Conservation (phyloP, 2,329 filamentous ascomycete species). For the Epichloe amarillans region DNA sequence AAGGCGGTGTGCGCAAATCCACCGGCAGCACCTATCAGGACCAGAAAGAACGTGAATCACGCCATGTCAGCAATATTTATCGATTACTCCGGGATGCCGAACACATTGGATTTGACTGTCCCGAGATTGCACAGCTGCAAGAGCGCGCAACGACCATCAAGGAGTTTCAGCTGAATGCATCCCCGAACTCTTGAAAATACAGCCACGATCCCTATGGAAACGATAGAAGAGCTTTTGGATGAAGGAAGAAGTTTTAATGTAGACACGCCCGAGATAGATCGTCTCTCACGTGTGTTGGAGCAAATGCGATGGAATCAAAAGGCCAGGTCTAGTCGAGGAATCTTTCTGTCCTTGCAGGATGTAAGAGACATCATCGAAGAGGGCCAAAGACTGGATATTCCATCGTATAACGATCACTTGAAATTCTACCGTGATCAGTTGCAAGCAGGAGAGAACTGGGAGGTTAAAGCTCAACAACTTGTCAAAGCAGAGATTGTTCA, state of each 20-base stretch:
- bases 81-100: conserved; percentile 74
- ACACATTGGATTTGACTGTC: conserved; percentile 81
- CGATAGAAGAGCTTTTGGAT: conserved; percentile 86
- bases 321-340: conserved; percentile 49
- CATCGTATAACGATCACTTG: conserved; percentile 68
- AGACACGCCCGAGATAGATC: conserved; percentile 78
- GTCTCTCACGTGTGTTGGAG: conserved; percentile 65
- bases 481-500: conserved; percentile 86
- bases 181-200: conserved; percentile 56
- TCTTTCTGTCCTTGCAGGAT: conserved; percentile 61
- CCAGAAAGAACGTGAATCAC: conserved; percentile 70
- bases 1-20: conserved; percentile 58
- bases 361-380: conserved; percentile 68
- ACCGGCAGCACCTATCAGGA: conserved; percentile 44
- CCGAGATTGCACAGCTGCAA: conserved; percentile 73
- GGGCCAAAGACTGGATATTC: conserved; percentile 64
- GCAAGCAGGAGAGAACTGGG: conserved; percentile 72
- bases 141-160: conserved; percentile 78
- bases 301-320: conserved; percentile 82
- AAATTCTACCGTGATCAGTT: conserved; percentile 63
- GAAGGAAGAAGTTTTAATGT: conserved; percentile 81
- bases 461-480: conserved; percentile 81
- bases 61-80: conserved; percentile 79
- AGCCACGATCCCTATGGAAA: conserved; percentile 47
- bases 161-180: conserved; percentile 68